Evolutionary conservation across 495 filamentous ascomycete species (phyloP).

Genomic region (Talaromyces thailandensis): DNA sequence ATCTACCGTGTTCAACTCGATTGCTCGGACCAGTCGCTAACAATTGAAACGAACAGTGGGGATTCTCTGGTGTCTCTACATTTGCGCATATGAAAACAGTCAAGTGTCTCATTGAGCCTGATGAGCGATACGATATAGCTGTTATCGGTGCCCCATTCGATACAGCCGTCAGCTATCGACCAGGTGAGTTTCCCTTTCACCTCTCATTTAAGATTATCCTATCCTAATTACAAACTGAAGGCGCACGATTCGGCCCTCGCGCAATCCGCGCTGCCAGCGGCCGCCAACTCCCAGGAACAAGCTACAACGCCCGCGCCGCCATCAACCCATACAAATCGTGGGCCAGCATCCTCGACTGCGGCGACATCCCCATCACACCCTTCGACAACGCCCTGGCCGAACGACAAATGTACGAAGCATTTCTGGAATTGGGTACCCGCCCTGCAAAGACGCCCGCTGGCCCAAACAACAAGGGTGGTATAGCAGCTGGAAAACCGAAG

Average conservation of each 20-base stretch:
- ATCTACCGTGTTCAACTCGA: background rate
- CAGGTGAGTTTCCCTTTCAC: constrained; percentile 37
- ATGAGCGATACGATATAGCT: constrained; percentile 64
- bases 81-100: constrained; percentile 72
- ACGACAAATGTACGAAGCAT: constrained; percentile 69
- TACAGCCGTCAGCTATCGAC: constrained; percentile 71
- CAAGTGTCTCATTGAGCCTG: constrained; percentile 62
- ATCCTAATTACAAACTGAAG: constrained; percentile 34
- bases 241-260: constrained; percentile 73
- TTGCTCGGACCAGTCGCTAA: background rate
- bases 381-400: constrained; percentile 71
- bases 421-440: constrained; percentile 52
- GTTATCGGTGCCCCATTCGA: constrained; percentile 81
- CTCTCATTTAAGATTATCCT: constrained; percentile 12
- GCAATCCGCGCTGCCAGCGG: constrained; percentile 73
- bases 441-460: constrained; percentile 23
- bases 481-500: constrained; percentile 45
- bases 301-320: constrained; percentile 67
- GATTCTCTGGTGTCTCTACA: constrained; percentile 67
- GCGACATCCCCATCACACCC: constrained; percentile 73
- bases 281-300: constrained; percentile 61
- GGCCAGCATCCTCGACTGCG: constrained; percentile 70
- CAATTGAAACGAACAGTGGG: constrained; percentile 41
- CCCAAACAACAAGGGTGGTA: constrained; percentile 31
- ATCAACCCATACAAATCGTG: constrained; percentile 71